Evolutionary conservation across 1,139 yeast genomes (phyloP), one percentile per base, ranked within the genome.

Genomic region (Suhomyces atakaporum): DNA sequence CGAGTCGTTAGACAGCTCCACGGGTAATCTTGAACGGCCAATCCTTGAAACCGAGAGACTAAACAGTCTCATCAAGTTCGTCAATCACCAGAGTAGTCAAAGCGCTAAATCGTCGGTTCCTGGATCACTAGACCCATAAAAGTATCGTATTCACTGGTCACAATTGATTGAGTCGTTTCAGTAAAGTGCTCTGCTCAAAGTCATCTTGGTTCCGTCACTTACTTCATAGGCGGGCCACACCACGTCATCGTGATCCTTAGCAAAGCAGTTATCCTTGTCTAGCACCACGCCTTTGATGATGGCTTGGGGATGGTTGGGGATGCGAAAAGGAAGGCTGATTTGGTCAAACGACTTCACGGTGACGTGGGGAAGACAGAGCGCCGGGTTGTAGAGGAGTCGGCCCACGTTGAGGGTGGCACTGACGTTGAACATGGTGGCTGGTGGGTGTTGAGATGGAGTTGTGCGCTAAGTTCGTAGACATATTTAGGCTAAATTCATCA

Each of bases 241-340:
- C 42, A 78, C 75, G 49, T 83, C 84, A 40, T 81, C 84, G 42
- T 87, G 85, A 31, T 94, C 95, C 47, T 75, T 73, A 4, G 98
- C 95, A 58, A 92, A 85, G 54, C 97, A 92, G 58, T 92, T 94
- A 61, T 92, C 99, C 58, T 94, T 92, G 57, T 92, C 99, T 19
- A 92, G 69, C 0, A 92, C 94, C 3, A 92, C 75, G 0, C 94
- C 96, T 48, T 78, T 83, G 43, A 89, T 84, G 2, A 23, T 24
- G 19, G 42, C 43, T 3, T 35, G 37, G 6, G 46, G 47, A 20
- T 39, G 36, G 31, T 25, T 23, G 7, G 42, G 42, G 19, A 38
- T 38, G 13, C 31, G 30, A 19, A 38, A 34, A 3, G 42, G 42
- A 16, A 38, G 25, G 1, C 36, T 73, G 18, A 80, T 56, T 39